These are phyloP conservation scores for Ceratobasidium sp. DNA, from an alignment of 1,284 basidiomycete species.

Conservation along the genomic window DNA sequence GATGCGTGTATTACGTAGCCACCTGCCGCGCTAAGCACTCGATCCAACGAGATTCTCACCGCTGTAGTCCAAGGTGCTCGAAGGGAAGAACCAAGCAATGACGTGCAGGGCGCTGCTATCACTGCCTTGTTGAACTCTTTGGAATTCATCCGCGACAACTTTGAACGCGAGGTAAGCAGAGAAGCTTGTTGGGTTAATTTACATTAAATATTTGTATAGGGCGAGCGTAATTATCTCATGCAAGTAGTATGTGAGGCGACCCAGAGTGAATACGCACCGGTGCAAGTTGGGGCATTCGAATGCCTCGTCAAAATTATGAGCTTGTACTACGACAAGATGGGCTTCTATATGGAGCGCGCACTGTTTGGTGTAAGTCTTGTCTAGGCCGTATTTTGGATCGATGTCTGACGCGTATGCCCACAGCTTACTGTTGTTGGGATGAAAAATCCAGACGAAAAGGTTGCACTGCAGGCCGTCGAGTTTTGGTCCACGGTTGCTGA, in stretches of 20 bases:
- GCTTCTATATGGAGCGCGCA: constrained; percentile 99
- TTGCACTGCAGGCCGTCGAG: constrained; percentile 96
- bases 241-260: constrained; percentile 99
- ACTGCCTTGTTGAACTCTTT: constrained; percentile 95
- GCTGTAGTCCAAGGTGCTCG: constrained; percentile 98
- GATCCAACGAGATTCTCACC: constrained; percentile 98
- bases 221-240: constrained; percentile 99
- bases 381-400: constrained; percentile 35
- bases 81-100: constrained; percentile 93
- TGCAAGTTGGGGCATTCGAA: constrained; percentile 95
- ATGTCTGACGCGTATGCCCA: constrained; percentile 49
- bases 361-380: constrained; percentile 86
- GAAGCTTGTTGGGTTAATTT: constrained; percentile 15
- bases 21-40: constrained; percentile 88
- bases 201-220: constrained; percentile 64
- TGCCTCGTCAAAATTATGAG: constrained; percentile 98
- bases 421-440: constrained; percentile 99
- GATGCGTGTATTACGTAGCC: constrained; percentile 66
- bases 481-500: constrained; percentile 99
- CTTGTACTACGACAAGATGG: constrained; percentile 99
- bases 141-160: constrained; percentile 98
- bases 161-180: constrained; percentile 88
- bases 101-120: constrained; percentile 96
- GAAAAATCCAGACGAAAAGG: constrained; percentile 92
- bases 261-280: constrained; percentile 81